Percentiles rank a stretch among this genome's conserved stretches.
Evolutionary conservation across 805 yeast species (phyloP).

Genomic region (Wickerhamiella lipophila): DNA sequence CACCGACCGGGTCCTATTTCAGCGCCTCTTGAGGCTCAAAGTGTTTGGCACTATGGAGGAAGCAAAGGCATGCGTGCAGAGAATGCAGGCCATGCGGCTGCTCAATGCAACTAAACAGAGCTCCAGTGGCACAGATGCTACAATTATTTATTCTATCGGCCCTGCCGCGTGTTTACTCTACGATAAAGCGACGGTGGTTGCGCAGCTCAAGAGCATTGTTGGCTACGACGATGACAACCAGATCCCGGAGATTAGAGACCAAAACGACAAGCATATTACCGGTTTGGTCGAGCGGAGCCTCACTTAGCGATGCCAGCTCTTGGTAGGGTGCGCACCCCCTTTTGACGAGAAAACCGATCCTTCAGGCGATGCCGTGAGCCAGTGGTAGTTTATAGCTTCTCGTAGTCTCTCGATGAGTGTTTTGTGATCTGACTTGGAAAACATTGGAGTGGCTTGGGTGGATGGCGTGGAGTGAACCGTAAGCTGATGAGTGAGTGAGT

Average conservation of each 20-base stretch:
- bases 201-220: background rate
- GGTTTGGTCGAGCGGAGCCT: conserved; percentile 1
- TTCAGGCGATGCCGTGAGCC: background rate
- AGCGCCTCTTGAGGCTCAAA: background rate
- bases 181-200: background rate
- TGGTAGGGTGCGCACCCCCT: conserved; percentile 1
- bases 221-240: background rate
- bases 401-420: background rate
- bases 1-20: background rate
- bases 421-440: background rate
- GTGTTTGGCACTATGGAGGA: background rate
- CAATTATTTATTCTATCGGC: background rate
- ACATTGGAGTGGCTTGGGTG: background rate
- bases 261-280: background rate
- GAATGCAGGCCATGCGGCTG: background rate
- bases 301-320: background rate
- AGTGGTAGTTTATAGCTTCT: conserved; percentile 4
- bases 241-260: background rate
- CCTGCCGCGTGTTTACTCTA: background rate
- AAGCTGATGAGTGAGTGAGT: too few relatives aligned
- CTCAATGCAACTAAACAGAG: background rate
- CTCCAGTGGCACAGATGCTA: background rate
- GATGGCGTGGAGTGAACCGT: too few relatives aligned
- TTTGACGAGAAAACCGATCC: background rate
- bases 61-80: background rate